A percentile compares a stretch with the other conserved stretches of the same genome.
Conservation (phyloP, 1,284 basidiomycete species). For the Fomes fomentarius region DNA sequence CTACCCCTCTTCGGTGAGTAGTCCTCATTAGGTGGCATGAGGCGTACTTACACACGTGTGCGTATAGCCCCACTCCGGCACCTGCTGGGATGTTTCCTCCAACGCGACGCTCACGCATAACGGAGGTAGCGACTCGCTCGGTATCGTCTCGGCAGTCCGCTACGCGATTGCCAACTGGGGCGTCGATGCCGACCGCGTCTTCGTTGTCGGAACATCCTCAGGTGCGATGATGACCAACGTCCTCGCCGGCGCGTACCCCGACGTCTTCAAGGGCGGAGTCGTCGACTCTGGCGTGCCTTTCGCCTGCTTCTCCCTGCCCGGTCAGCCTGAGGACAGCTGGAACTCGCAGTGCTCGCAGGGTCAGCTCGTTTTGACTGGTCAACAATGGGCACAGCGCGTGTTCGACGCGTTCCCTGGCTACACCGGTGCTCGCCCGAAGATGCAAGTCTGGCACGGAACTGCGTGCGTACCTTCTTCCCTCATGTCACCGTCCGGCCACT, state of each 20-base stretch:
- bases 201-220: constrained; percentile 53
- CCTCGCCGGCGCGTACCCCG: constrained; percentile 55
- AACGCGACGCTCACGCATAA: constrained; percentile 55
- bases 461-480: constrained; percentile 35
- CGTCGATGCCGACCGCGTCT: constrained; percentile 49
- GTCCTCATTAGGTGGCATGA: constrained; percentile 35
- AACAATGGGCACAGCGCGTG: constrained; percentile 53
- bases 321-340: constrained; percentile 43
- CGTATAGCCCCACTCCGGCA: constrained; percentile 44
- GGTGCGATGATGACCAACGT: constrained; percentile 69
- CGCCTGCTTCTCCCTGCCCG: constrained; percentile 53
- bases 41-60: not conserved
- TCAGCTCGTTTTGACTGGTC: constrained; percentile 45
- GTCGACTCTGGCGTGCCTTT: constrained; percentile 57
- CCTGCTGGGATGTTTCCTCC: constrained; percentile 60
- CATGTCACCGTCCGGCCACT: not conserved
- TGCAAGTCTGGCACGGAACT: constrained; percentile 61
- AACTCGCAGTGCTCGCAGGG: constrained; percentile 46
- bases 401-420: constrained; percentile 51
- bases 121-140: constrained; percentile 55
- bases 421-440: constrained; percentile 52
- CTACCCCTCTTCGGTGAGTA: constrained; percentile 50
- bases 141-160: constrained; percentile 50
- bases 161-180: constrained; percentile 53
- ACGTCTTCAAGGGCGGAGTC: constrained; percentile 52